Evolutionary conservation across 2,329 filamentous ascomycete species (phyloP), one percentile per base, ranked within the genome.

Genomic region (Xylariaceae sp.): DNA sequence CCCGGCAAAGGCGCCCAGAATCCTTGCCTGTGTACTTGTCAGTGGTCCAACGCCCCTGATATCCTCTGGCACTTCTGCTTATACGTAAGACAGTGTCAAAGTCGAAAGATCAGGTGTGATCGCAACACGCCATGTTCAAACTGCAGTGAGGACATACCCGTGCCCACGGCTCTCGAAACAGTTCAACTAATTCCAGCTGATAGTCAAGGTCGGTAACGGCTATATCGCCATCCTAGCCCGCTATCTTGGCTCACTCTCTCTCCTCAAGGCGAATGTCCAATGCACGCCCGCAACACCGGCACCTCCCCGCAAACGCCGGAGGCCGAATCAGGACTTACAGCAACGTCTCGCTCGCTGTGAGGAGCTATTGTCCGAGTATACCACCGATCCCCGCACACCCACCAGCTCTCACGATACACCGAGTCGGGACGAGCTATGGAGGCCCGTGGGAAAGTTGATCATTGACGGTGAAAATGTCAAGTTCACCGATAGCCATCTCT

Each of bases 71-170:
- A 10, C 10, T 14, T 10, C 32, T 35, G 14, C 10, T 14, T 35
- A 35, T 10, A 35, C 32, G 14, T 35, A 35, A 10, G 32, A 10
- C 44, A 58, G 58, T 83, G 80, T 60, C 80, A 83, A 61, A 76
- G 79, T 60, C 75, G 80, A 59, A 83, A 83, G 67, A 82, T 82
- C 66, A 82, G 81, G 63, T 83, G 80, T 65, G 79, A 83, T 58
- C 74, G 80, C 52, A 75, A 74, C 39, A 80, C 75, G 38, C 80
- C 80, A 4, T 83, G 80, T 59, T 75, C 78, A 50, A 82, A 83
- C 57, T 83, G 80, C 57, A 66, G 54, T 57, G 39, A 53, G 52
- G 27, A 40, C 11, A 19, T 40, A 43, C 45, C 39, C 38, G 31
- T 22, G 22, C 39, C 7, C 11, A n/a, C 14, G 3, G 12, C 11